Evolutionary conservation across 345 rosid species (phyloP).

Genomic region (Eucalyptus marginata): DNA sequence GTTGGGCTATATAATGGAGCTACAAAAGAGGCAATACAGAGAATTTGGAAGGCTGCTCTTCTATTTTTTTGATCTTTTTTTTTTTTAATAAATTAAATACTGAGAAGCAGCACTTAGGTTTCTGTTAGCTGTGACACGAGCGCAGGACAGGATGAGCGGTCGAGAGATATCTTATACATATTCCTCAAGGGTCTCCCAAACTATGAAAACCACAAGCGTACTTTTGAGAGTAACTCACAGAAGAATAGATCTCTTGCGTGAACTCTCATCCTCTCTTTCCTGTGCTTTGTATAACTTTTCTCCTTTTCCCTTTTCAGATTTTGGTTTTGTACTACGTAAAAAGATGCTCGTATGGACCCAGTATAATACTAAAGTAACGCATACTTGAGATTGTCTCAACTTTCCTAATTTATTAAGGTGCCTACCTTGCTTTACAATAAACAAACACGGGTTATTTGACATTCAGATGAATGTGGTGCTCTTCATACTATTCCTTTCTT

Average conservation of each 20-base stretch:
- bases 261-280: background rate
- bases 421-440: background rate
- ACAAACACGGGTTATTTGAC: background rate
- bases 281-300: background rate
- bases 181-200: background rate
- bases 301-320: background rate
- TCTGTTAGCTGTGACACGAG: background rate
- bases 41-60: background rate
- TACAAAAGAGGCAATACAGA: background rate
- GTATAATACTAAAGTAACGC: background rate
- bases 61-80: too few relatives aligned
- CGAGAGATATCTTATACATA: background rate
- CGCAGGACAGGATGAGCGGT: background rate
- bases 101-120: background rate
- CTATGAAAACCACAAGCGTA: background rate
- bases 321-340: background rate
- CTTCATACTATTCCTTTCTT: background rate
- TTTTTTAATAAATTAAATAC: background rate
- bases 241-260: background rate
- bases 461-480: background rate
- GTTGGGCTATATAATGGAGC: background rate
- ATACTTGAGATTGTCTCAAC: background rate
- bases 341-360: background rate
- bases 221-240: background rate
- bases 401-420: background rate